Evolutionary conservation across 306 rosid genomes (phyloP).

Genomic region (Cucurbita maxima): DNA sequence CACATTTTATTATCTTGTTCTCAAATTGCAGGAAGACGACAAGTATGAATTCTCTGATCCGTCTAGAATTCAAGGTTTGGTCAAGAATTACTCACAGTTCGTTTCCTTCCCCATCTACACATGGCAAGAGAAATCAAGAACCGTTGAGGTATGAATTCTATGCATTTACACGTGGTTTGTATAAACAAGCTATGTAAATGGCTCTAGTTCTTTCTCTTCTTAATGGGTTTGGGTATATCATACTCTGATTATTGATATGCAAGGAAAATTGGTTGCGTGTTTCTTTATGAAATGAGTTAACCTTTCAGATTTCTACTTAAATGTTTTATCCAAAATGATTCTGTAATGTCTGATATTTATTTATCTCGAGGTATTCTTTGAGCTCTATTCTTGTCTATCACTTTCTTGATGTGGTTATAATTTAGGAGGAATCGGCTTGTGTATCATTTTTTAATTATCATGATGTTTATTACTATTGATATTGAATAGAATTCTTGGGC

Average conservation of each 20-base stretch:
- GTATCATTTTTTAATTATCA: background rate
- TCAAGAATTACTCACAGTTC: constrained; percentile 93
- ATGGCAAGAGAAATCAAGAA: constrained; percentile 89
- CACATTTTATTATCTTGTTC: background rate
- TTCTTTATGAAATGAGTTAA: background rate
- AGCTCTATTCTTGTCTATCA: background rate
- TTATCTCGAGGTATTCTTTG: background rate
- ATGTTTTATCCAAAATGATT: background rate
- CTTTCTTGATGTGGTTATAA: background rate
- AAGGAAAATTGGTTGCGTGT: background rate
- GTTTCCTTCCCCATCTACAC: constrained; percentile 95
- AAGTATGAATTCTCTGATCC: constrained; percentile 93
- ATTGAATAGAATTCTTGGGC: constrained; percentile 6
- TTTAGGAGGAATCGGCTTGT: background rate
- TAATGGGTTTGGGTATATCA: background rate
- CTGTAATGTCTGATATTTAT: background rate
- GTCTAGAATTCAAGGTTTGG: constrained; percentile 66
- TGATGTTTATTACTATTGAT: background rate
- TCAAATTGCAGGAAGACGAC: constrained; percentile 55
- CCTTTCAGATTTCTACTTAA: background rate
- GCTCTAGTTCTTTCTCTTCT: background rate
- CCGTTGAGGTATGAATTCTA: constrained; percentile 53
- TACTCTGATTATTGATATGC: background rate
- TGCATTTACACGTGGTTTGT: background rate
- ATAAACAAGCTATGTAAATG: background rate